Conservation (phyloP, 75 land plant genomes). For the Picea glauca region DNA sequence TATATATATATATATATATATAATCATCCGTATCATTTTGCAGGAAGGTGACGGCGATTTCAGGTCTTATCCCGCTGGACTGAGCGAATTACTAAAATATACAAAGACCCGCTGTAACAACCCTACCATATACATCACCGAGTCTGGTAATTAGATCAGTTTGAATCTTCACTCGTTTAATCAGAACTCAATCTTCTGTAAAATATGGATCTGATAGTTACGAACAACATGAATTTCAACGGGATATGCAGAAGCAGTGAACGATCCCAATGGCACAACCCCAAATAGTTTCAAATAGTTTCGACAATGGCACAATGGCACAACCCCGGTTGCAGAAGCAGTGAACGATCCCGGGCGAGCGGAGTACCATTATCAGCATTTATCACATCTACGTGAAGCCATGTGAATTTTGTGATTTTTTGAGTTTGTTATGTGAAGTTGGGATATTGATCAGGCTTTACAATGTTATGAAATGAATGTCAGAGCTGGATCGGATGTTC, state of each 20-base stretch:
- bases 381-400: not conserved
- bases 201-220: no score
- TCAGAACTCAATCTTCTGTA: no score
- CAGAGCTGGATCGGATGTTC: slow-evolving; percentile 21
- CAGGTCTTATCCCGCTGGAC: slow-evolving; percentile 20
- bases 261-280: no score
- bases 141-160: slow-evolving; percentile 16
- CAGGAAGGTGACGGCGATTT: not conserved
- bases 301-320: slow-evolving; percentile 8
- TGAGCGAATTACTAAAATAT: slow-evolving; percentile 17
- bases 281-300: no score
- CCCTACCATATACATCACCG: slow-evolving; percentile 31
- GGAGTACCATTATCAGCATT: not conserved
- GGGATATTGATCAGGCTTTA: no score
- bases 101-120: slow-evolving; percentile 15
- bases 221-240: not conserved
- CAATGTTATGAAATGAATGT: no score
- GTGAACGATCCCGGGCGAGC: not conserved
- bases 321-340: not conserved
- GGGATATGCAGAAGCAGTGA: slow-evolving; percentile 16
- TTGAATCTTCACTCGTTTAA: not conserved
- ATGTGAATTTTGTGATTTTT: no score
- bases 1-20: not conserved
- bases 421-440: no score
- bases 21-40: not conserved